Base-by-base conservation (phyloP, 495 filamentous ascomycete species). In the Gamarada debralockiae region DNA sequence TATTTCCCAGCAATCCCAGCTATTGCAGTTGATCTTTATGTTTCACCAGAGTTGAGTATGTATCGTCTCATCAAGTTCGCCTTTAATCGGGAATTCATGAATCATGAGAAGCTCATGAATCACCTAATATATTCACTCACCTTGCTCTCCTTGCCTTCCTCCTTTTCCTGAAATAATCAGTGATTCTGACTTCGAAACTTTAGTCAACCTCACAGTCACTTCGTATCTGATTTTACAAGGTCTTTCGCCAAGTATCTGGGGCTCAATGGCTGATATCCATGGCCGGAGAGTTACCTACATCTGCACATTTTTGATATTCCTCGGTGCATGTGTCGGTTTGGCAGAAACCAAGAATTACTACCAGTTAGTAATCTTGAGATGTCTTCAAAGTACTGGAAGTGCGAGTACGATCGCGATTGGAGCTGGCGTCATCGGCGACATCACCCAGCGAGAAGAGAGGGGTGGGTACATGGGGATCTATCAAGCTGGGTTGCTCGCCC, bases 251-350 rank as follows among this genome's bases (percentile, higher is more conserved):
- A 47, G 27, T 27, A 47, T 62, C 10, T 55, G 78, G 51, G 83
- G 82, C 1, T 76, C 80, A 42, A 70, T 85, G 7, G 74, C 77
- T 5, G 82, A 88, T 57, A 66, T 65, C 10, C 66, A 70, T 3
- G 83, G 84, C n/a, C 68, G 84, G 22, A 61, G 83, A 43, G 76
- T 75, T 0, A 77, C 77, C 0, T 85, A 80, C 44, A 73, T 84
- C 15, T 56, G 81, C n/a, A 69, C 70, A n/a, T 81, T 85, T 44
- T 47, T 66, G 42, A 71, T 86, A 20, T 87, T 84, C 57, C 61
- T 81, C 3, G 71, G 67, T 36, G 83, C 84, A 29, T 82, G 82
- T 58, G 73, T 86, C 29, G 84, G 82, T 0, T 66, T 86, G 0
- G 82, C 82, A 7, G 59, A 85, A 25, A 78, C 83, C 34, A 67